A percentile compares a stretch with the other conserved stretches of the same genome.
phyloP scores from a whole-genome alignment of 2,329 filamentous ascomycete species.

The Aphanoascus verrucosus region DNA sequence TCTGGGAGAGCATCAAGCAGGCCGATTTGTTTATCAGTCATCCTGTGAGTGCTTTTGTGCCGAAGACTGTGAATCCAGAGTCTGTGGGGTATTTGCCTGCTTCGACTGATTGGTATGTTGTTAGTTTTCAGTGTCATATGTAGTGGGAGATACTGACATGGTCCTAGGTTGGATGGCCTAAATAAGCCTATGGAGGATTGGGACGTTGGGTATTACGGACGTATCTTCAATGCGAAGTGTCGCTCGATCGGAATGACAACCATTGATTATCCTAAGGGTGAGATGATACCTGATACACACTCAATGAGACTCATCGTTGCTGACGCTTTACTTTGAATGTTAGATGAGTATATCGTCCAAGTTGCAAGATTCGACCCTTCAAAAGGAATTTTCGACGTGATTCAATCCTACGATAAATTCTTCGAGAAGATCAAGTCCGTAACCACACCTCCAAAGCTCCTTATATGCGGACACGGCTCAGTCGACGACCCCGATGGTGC shows the following conservation, averaged over 20 bases:
- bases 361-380: conserved; percentile 74
- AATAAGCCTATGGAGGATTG: conserved; percentile 64
- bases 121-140: background rate
- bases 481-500: conserved; percentile 71
- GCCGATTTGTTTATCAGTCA: conserved; percentile 76
- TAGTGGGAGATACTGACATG: conserved; percentile 14
- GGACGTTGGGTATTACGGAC: conserved; percentile 62
- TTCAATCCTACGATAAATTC: conserved; percentile 66
- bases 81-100: conserved; percentile 68
- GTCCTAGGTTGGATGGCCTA: conserved; percentile 57
- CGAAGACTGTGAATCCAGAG: conserved; percentile 52
- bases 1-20: conserved; percentile 60
- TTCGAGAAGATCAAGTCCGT: conserved; percentile 46
- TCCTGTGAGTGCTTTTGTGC: conserved; percentile 66
- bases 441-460: conserved; percentile 55
- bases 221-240: conserved; percentile 57
- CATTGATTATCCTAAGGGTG: conserved; percentile 32
- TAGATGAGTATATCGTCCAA: conserved; percentile 64
- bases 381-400: conserved; percentile 68
- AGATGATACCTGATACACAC: conserved; percentile 43
- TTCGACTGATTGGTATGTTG: conserved; percentile 61
- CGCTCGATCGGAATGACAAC: conserved; percentile 44
- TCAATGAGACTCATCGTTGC: conserved; percentile 25
- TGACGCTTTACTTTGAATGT: background rate
- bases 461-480: conserved; percentile 68